Conservation (phyloP, 2,329 filamentous ascomycete species). For the Teratosphaeria viscida region DNA sequence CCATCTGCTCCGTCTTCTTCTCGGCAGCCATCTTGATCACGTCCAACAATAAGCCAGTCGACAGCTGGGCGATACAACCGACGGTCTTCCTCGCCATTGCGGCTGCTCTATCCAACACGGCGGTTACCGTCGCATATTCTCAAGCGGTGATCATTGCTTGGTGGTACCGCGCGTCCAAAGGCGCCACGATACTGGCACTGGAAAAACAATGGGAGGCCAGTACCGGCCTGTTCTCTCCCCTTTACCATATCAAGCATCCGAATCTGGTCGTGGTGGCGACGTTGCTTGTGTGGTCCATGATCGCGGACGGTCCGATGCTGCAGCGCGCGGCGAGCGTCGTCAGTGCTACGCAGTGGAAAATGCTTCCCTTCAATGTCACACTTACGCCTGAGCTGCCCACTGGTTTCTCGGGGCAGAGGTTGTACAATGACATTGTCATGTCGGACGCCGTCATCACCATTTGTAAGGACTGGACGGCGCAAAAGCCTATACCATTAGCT, state of each 20-base stretch:
- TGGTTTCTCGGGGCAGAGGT: slow-evolving; percentile 4
- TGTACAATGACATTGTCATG: neutral
- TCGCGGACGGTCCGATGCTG: slow-evolving; percentile 6
- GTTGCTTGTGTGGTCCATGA: slow-evolving; percentile 1
- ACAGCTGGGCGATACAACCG: slow-evolving; percentile 6
- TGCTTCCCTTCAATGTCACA: slow-evolving; percentile 1
- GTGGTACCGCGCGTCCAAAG: slow-evolving; percentile 7
- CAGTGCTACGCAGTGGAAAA: slow-evolving; percentile 1
- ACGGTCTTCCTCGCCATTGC: slow-evolving; percentile 10
- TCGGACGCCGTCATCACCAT: neutral
- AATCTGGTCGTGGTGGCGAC: slow-evolving; percentile 1
- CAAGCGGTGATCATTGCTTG: slow-evolving; percentile 5
- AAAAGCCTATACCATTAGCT: neutral
- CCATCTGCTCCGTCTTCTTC: slow-evolving; percentile 5
- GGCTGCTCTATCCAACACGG: slow-evolving; percentile 4
- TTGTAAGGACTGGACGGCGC: neutral
- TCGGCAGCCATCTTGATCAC: slow-evolving; percentile 8
- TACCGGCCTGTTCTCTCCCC: slow-evolving; percentile 1
- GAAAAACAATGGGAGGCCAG: slow-evolving; percentile 7
- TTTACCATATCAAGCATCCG: slow-evolving; percentile 1
- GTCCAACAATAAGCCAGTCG: slow-evolving; percentile 4
- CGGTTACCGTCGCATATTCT: slow-evolving; percentile 3
- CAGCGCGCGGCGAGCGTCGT: slow-evolving; percentile 5
- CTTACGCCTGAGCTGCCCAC: slow-evolving; percentile 5
- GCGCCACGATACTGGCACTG: slow-evolving; percentile 3